These are phyloP conservation scores for Parasitella parasitica DNA, from an alignment of 371 early-diverging fungal genomes.

Conservation along the genomic window DNA sequence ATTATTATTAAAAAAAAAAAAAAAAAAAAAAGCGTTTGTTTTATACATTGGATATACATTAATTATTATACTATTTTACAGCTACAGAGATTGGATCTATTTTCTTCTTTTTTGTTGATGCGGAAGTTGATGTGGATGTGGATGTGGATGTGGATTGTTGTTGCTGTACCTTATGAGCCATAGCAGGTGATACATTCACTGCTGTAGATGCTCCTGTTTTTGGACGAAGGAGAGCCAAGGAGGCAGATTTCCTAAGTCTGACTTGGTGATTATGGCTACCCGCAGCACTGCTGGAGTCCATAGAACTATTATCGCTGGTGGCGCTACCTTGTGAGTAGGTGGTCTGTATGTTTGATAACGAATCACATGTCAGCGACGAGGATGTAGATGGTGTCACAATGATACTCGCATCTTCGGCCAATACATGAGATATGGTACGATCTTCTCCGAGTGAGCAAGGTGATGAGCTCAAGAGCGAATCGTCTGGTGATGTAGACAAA, in stretches of 20 bases:
- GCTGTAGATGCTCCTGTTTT: slow-evolving; percentile 28
- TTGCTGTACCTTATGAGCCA: slow-evolving; percentile 15
- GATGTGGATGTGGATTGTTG: neutral
- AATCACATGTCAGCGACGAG: slow-evolving; percentile 12
- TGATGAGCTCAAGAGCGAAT: slow-evolving; percentile 9
- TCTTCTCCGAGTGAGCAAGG: slow-evolving; percentile 10
- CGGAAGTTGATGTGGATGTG: neutral
- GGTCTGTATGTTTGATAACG: slow-evolving; percentile 3
- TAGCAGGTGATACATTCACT: slow-evolving; percentile 25
- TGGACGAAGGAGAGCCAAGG: slow-evolving; percentile 17
- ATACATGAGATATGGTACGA: neutral
- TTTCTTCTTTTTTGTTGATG: slow-evolving; percentile 2
- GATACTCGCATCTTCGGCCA: neutral
- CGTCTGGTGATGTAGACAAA: slow-evolving; percentile 17
- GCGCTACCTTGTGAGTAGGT: slow-evolving; percentile 1
- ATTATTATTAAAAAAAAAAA: neutral
- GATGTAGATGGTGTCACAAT: slow-evolving; percentile 1
- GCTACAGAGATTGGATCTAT: slow-evolving; percentile 1
- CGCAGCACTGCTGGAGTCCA: neutral
- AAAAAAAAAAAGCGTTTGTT: neutral
- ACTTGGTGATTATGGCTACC: neutral
- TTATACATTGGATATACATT: neutral
- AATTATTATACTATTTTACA: neutral
- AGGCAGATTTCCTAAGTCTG: slow-evolving; percentile 18
- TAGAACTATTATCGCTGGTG: neutral